Percentiles rank a stretch among this genome's conserved stretches.
Evolutionary conservation across 768 basidiomycete species (phyloP).

Genomic region (Russula compacta): DNA sequence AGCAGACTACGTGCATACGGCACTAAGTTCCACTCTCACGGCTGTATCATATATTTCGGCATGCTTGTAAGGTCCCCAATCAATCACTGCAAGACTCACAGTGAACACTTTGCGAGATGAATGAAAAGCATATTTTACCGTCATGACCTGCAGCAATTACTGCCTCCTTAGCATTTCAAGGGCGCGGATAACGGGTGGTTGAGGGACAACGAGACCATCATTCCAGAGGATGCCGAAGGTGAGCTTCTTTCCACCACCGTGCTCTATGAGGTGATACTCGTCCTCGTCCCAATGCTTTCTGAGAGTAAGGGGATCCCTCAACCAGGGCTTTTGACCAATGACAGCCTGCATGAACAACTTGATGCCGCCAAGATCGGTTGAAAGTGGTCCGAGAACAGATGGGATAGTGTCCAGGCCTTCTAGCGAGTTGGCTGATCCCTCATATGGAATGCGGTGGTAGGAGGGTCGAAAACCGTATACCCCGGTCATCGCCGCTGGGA

Average conservation of each 20-base stretch:
- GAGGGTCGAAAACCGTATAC: conserved; percentile 66
- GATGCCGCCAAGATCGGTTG: conserved; percentile 48
- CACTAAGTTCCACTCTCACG: conserved; percentile 6
- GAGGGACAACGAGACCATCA: conserved; percentile 38
- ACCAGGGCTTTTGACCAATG: conserved; percentile 52
- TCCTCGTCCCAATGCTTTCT: conserved; percentile 54
- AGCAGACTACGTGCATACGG: neutral
- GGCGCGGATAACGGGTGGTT: conserved; percentile 45
- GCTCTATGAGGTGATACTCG: conserved; percentile 50
- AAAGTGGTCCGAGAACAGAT: conserved; percentile 70
- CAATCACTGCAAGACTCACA: conserved; percentile 26
- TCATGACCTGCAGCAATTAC: conserved; percentile 42
- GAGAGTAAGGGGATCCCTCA: conserved; percentile 48
- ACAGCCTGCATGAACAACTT: conserved; percentile 60
- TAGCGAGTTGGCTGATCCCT: conserved; percentile 52
- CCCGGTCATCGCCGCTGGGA: conserved; percentile 59
- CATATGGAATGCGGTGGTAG: conserved; percentile 60
- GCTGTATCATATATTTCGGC: conserved; percentile 26
- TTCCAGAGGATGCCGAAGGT: conserved; percentile 32
- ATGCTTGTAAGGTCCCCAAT: conserved; percentile 27
- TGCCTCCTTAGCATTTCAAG: conserved; percentile 37
- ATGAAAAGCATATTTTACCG: conserved; percentile 25
- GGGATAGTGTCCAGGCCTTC: conserved; percentile 64
- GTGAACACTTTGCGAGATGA: neutral
- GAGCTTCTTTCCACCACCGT: conserved; percentile 38